phyloP scores from a whole-genome alignment of 2,329 filamentous ascomycete genomes.

The Sporothrix mexicana region DNA sequence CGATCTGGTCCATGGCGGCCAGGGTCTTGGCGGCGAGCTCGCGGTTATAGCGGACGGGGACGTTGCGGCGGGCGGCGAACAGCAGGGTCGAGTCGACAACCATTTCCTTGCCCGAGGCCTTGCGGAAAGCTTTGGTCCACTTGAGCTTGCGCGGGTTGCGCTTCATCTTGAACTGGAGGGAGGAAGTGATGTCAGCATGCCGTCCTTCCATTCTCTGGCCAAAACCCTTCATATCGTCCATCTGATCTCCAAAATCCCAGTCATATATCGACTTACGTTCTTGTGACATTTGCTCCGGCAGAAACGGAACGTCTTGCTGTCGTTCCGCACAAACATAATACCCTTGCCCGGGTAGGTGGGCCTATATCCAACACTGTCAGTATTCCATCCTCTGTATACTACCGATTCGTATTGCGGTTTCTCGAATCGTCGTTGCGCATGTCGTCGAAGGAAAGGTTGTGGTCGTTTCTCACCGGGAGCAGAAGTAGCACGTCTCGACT shows the following conservation, averaged over 20 bases:
- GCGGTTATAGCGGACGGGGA: conserved; percentile 94
- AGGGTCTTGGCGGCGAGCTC: conserved; percentile 86
- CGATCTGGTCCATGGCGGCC: conserved; percentile 87
- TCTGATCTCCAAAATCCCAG: too few species aligned
- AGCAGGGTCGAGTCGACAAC: conserved; percentile 92
- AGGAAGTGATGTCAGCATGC: not conserved
- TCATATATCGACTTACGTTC: conserved; percentile 52
- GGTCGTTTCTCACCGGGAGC: conserved; percentile 57
- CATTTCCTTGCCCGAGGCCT: conserved; percentile 83
- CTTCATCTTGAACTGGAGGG: conserved; percentile 86
- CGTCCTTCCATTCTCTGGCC: not conserved
- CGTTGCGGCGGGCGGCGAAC: conserved; percentile 90
- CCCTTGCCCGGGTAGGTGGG: conserved; percentile 63
- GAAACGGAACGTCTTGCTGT: conserved; percentile 62
- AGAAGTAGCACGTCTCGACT: conserved; percentile 74
- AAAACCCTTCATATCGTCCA: too few species aligned
- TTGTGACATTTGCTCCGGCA: conserved; percentile 66
- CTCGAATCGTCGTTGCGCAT: conserved; percentile 10
- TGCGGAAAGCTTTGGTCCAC: conserved; percentile 95
- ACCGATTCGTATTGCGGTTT: conserved; percentile 63
- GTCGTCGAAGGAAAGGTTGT: conserved; percentile 9
- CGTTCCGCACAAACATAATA: conserved; percentile 59
- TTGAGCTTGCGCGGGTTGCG: conserved; percentile 94
- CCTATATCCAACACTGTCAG: conserved; percentile 38
- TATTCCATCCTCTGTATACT: not conserved